Base-by-base conservation (phyloP, 106 monocot genomes). In the Triglochin maritima region DNA sequence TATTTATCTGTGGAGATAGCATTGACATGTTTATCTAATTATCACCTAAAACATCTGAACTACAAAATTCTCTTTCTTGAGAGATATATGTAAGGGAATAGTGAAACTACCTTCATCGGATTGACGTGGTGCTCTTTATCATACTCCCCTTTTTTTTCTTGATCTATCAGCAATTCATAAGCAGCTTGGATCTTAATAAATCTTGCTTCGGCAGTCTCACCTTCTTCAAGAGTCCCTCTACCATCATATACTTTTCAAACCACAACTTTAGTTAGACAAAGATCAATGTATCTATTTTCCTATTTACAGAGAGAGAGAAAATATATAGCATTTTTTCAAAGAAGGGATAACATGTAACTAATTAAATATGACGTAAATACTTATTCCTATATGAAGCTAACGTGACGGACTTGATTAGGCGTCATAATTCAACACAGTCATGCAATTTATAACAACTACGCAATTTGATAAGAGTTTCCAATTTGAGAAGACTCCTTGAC, bases 161-260 rank as follows among this genome's bases (percentile, higher is more conserved):
- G 77, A 81, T 94, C 89, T 45, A 94, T 88, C 29, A 96, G 59
- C 5, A 88, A 85, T 73, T 94, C 95, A 82, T 96, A 88, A n/a
- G 95, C 95, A 67, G 95, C 95, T 82, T 96, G 90, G 75, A 96
- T 90, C 83, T 90, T 96, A 58, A 96, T 96, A 65, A 90, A 96
- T 64, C 95, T 80, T 76, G 83, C 77, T 85, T 96, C 95, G 46
- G 95, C 85, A 14, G 85, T 96, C 76, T 96, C 95, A 13, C 90
- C 95, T 75, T 90, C 81, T 76, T 90, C 87, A 66, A 96, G 85
- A 41, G 87, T 82, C 57, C 87, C 95, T 69, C 83, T 88, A 47
- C 95, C 95, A 86, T 90, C 85, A 82, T 96, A 96, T 42, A 89
- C 93, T 84, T 64, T 69, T 46, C 4, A 65, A 15, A 69, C 15